phyloP scores from a whole-genome alignment of 2,329 filamentous ascomycete genomes.

The Fusarium armeniacum region DNA sequence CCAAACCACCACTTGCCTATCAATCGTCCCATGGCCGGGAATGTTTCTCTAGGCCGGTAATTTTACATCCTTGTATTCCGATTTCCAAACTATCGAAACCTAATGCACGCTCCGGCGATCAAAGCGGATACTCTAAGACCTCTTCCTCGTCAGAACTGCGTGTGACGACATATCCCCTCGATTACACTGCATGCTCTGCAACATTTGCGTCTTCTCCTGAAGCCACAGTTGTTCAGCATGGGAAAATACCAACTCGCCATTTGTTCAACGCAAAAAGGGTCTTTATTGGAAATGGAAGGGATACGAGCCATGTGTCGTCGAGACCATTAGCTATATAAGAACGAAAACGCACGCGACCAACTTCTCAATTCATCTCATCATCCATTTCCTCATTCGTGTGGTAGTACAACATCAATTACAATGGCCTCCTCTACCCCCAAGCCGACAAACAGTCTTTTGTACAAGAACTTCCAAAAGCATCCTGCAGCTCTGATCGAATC shows the following conservation, averaged over 20 bases:
- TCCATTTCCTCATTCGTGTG: background rate
- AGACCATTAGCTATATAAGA: slow-evolving; percentile 18
- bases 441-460: slow-evolving; percentile 43
- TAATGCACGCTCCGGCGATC: background rate
- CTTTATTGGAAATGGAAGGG: background rate
- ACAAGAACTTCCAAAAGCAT: slow-evolving; percentile 47
- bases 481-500: slow-evolving; percentile 43
- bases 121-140: background rate
- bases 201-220: background rate
- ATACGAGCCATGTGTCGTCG: background rate
- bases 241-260: background rate
- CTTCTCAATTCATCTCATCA: background rate
- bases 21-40: background rate
- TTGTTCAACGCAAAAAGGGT: background rate
- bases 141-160: background rate
- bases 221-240: background rate
- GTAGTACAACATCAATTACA: slow-evolving; percentile 1
- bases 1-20: background rate
- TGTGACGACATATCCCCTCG: background rate
- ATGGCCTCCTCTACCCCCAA: slow-evolving; percentile 32
- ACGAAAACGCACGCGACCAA: background rate
- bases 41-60: background rate
- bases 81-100: background rate
- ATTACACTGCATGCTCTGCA: slow-evolving; percentile 12
- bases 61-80: background rate